Percentiles rank a stretch among this genome's conserved stretches.
Evolutionary conservation across 768 basidiomycete species (phyloP).

Genomic region (Serendipita sp.): DNA sequence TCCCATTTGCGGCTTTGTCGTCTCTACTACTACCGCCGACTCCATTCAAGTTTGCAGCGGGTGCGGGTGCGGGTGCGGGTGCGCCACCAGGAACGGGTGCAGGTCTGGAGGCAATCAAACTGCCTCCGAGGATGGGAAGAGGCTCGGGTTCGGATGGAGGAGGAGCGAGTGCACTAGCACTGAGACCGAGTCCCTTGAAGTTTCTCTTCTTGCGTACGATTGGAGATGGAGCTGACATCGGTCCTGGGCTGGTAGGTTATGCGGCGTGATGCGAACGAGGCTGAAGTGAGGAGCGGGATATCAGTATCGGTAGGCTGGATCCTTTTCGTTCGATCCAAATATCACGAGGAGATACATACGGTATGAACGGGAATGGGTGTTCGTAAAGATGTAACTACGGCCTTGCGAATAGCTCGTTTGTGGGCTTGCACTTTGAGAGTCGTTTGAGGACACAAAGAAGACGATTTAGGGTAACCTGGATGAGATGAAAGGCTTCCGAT

Average conservation of each 20-base stretch:
- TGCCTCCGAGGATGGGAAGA: constrained; percentile 25
- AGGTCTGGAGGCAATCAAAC: constrained; percentile 20
- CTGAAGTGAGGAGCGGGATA: no score
- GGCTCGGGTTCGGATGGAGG: constrained; percentile 9
- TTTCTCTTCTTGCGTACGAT: constrained; percentile 80
- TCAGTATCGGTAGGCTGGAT: no score
- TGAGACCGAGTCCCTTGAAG: constrained; percentile 72
- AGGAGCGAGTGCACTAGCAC: constrained; percentile 23
- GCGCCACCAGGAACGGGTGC: constrained; percentile 20
- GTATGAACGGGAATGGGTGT: no score
- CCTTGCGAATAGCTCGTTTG: no score
- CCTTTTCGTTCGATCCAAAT: no score
- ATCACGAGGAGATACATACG: no score
- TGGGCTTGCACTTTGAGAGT: no score
- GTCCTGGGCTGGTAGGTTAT: neutral
- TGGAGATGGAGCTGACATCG: constrained; percentile 20
- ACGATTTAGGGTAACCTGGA: no score
- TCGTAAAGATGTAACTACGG: no score
- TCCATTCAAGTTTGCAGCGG: constrained; percentile 29
- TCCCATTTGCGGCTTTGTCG: constrained; percentile 15
- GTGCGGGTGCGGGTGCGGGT: no score
- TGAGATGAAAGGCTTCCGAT: no score
- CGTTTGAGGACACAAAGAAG: no score
- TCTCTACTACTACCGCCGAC: constrained; percentile 25
- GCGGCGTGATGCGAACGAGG: neutral